phyloP scores from a whole-genome alignment of 768 basidiomycete genomes.

The Trametes meyenii region DNA sequence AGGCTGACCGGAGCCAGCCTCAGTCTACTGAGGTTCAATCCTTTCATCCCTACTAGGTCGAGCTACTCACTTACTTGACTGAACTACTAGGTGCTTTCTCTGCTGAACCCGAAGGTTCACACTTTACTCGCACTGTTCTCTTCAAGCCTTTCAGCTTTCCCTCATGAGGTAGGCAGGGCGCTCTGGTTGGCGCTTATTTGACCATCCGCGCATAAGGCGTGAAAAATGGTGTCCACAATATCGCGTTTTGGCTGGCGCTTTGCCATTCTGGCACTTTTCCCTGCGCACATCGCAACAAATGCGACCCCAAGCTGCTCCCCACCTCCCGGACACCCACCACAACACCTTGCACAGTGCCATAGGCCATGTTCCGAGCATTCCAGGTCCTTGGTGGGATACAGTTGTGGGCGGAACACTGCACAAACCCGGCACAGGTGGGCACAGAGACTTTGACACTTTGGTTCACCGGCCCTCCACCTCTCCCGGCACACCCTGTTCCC shows the following conservation, averaged over 20 bases:
- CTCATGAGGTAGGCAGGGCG: conserved; percentile 37
- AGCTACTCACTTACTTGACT: conserved; percentile 12
- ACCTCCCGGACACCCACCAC: not conserved
- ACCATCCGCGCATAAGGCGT: conserved; percentile 30
- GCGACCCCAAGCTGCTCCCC: conserved; percentile 6
- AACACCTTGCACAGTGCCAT: not conserved
- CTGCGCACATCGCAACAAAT: conserved; percentile 11
- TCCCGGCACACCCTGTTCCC: not conserved
- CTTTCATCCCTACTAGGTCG: not conserved
- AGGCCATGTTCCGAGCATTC: not conserved
- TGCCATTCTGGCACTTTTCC: conserved; percentile 8
- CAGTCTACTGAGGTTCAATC: not conserved
- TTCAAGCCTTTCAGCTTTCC: conserved; percentile 30
- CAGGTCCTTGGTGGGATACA: not conserved
- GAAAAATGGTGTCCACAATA: conserved; percentile 36
- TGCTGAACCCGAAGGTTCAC: not conserved
- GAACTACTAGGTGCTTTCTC: conserved; percentile 4
- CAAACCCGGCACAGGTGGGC: not conserved
- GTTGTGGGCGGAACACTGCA: not conserved
- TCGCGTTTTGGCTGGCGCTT: conserved; percentile 27
- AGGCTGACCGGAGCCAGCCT: not conserved
- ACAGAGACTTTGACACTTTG: conserved; percentile 3
- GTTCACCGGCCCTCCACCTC: not conserved
- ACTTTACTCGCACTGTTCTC: conserved; percentile 2
- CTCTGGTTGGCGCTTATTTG: conserved; percentile 33